A percentile compares a stretch with the other conserved stretches of the same genome.
These are phyloP conservation scores for Scutellaria baicalensis DNA, from an alignment of 257 asterid species.

Conservation along the genomic window DNA sequence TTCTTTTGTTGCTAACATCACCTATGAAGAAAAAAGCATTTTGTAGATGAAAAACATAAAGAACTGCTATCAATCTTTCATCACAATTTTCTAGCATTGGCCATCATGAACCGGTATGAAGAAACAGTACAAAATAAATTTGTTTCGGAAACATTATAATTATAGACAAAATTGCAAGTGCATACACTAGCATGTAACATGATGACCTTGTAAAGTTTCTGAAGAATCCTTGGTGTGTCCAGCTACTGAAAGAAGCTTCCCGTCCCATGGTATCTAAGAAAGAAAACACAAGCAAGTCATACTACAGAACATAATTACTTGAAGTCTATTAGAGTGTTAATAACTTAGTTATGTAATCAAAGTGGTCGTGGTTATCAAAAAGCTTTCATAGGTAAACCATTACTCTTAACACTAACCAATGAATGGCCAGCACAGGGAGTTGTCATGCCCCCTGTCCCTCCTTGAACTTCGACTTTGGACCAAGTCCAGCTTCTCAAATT, in stretches of 20 bases:
- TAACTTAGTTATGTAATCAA: not conserved
- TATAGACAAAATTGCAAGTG: not conserved
- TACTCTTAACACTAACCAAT: slow-evolving; percentile 56
- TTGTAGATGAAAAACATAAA: not conserved
- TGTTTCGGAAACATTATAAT: not conserved
- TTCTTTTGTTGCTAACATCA: not conserved
- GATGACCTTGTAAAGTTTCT: slow-evolving; percentile 76
- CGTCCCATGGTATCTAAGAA: slow-evolving; percentile 81
- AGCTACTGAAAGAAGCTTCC: slow-evolving; percentile 89
- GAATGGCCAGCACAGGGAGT: slow-evolving; percentile 88
- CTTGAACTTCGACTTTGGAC: slow-evolving; percentile 73
- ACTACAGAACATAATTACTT: slow-evolving; percentile 1
- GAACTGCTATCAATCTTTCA: slow-evolving; percentile 2
- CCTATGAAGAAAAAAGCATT: not conserved
- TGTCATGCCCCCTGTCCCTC: slow-evolving; percentile 30
- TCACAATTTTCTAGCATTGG: slow-evolving; percentile 7
- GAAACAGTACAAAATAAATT: not conserved
- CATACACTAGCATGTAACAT: slow-evolving; percentile 2
- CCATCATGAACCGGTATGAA: slow-evolving; percentile 1
- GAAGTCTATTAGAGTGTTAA: not conserved
- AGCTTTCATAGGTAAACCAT: slow-evolving; percentile 11
- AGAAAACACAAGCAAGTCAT: slow-evolving; percentile 16
- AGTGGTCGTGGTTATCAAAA: not conserved
- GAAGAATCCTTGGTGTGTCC: slow-evolving; percentile 90
- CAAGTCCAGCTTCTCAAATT: slow-evolving; percentile 86